Conservation (phyloP, 2,329 filamentous ascomycete species). For the Pseudogymnoascus sp. region DNA sequence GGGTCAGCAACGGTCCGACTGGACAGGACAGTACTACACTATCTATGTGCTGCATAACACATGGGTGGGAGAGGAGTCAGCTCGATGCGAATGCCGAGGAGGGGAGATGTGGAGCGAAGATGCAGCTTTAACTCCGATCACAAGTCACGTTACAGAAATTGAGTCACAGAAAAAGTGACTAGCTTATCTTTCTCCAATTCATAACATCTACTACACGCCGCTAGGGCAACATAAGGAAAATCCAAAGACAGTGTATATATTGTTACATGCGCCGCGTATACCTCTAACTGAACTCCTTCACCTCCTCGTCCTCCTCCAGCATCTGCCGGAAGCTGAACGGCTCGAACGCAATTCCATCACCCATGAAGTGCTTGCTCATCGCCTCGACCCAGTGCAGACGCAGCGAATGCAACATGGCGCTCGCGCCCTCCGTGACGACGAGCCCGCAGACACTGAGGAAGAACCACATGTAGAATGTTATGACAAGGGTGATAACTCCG, state of each 20-base stretch:
- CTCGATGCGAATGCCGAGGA: not conserved
- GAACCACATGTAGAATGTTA: conserved; percentile 87
- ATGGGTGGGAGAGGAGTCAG: not conserved
- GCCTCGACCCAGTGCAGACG: conserved; percentile 95
- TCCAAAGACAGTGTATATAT: conserved; percentile 9
- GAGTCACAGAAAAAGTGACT: conserved; percentile 6
- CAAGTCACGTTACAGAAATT: conserved; percentile 5
- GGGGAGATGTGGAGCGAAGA: not conserved
- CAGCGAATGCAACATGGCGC: conserved; percentile 88
- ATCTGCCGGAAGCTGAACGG: conserved; percentile 83
- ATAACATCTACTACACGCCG: conserved; percentile 7
- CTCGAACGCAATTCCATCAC: conserved; percentile 77
- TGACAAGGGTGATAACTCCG: conserved; percentile 74
- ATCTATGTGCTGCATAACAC: not conserved
- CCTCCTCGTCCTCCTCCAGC: conserved; percentile 71
- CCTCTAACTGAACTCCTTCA: conserved; percentile 42
- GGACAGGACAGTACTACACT: not conserved
- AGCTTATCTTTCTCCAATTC: conserved; percentile 8
- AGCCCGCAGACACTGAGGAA: conserved; percentile 72
- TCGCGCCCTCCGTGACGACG: conserved; percentile 93
- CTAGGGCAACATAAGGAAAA: conserved; percentile 10
- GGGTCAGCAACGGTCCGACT: conserved; percentile 4
- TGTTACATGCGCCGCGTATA: not conserved
- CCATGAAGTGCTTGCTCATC: conserved; percentile 96
- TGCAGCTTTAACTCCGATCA: not conserved